Base-by-base conservation (phyloP, 2,329 filamentous ascomycete genomes). In the Zymoseptoria crescenta region DNA sequence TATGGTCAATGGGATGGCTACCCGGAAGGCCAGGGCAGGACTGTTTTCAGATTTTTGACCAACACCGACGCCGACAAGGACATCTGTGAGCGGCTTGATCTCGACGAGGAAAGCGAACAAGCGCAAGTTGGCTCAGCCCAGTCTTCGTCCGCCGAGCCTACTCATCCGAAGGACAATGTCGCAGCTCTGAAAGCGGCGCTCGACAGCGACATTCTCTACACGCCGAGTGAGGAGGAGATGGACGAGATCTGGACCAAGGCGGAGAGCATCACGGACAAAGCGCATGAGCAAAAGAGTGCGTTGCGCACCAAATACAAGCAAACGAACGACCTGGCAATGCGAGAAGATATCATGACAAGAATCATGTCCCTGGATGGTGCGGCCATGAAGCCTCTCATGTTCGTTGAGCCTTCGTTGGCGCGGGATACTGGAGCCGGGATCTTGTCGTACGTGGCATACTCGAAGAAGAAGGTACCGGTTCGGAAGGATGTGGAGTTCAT, bases 1-100 rank as follows among this genome's bases (percentile, higher is more conserved):
- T 70, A 70, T 56, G 62, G 64, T 13, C 68, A 72, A 52, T 69
- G 57, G 52, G 68, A 72, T 54, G 69, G 58, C 58, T 49, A 55
- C 56, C 58, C 58, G 4, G 21, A 6, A 9, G 67, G 68, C 19
- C 66, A 69, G 58, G 70, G 70, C 16, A 16, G 54, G 4, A 50
- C 10, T 0, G 61, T 71, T 53, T 57, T 70, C 48, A 8, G 56
- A 30, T 71, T 71, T 61, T 60, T 71, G n/a, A 45, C 35, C 35
- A 45, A 45, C 35, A 45, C 35, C 13, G 35, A 45, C 35, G 16
- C 3, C 10, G 35, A 13, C 3, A 45, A 45, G 1, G 35, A 45
- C 9, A 16, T 45, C 5, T 45, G 16, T 4, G 16, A 45, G 35
- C 35, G 10, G 4, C 9, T 41, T 16, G 5, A 41, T 16, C 35